Evolutionary conservation across 169 alveolate genomes (phyloP).

Genomic region (Plasmodium blacklocki): DNA sequence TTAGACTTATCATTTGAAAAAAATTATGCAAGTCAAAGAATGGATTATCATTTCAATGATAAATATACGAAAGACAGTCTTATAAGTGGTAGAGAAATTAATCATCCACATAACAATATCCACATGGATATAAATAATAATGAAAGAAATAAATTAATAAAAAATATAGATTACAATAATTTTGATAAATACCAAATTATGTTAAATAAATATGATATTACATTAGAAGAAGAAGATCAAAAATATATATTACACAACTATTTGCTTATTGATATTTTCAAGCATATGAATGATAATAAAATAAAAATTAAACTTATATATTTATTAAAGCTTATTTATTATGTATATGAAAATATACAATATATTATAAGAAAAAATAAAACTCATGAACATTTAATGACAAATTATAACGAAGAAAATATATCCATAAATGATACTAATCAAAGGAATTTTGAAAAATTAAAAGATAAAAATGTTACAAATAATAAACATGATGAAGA

Average conservation of each 20-base stretch:
- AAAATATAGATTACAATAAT: constrained; percentile 44
- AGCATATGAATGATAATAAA: constrained; percentile 53
- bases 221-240: constrained; percentile 33
- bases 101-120: background rate
- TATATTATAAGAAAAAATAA: constrained; percentile 16
- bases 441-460: background rate
- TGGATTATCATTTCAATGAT: background rate
- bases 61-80: background rate
- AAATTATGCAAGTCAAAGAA: background rate
- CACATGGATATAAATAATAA: background rate
- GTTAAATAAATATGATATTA: constrained; percentile 23
- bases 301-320: constrained; percentile 55
- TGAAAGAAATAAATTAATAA: constrained; percentile 22
- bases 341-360: constrained; percentile 63
- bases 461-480: background rate
- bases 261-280: constrained; percentile 51
- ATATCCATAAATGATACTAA: background rate
- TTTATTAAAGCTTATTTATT: constrained; percentile 56
- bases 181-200: constrained; percentile 11
- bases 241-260: constrained; percentile 46
- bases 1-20: constrained; percentile 38
- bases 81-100: background rate
- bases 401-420: too few species aligned
- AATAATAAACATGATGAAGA: background rate
- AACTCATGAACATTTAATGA: background rate